These are phyloP conservation scores for Eutrema yunnanense DNA, from an alignment of 345 rosid genomes.

Conservation along the genomic window DNA sequence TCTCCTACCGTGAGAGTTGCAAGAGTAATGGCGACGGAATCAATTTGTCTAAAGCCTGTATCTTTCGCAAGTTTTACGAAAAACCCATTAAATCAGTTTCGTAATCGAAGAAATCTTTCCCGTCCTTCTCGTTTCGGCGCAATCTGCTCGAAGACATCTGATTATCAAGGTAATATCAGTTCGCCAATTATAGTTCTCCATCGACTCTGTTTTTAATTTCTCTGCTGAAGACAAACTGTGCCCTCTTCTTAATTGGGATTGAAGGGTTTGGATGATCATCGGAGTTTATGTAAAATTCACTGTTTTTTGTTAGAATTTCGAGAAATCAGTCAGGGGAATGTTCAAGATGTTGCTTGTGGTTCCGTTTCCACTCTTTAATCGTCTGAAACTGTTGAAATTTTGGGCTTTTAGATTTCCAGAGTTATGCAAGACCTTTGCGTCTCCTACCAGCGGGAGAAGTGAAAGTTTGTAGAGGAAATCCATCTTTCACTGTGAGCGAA, in stretches of 20 bases:
- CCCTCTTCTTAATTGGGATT: neutral
- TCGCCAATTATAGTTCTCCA: neutral
- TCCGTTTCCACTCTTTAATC: neutral
- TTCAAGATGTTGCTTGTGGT: neutral
- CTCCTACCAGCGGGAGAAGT: constrained; percentile 53
- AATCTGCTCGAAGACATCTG: constrained; percentile 34
- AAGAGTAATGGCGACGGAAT: constrained; percentile 26
- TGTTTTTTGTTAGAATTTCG: neutral
- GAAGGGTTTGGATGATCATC: neutral
- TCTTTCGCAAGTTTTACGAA: constrained; percentile 17
- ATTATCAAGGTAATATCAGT: constrained; percentile 37
- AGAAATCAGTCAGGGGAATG: neutral
- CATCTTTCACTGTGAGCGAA: constrained; percentile 12
- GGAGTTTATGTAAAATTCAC: neutral
- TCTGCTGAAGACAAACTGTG: neutral
- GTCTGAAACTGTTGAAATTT: neutral
- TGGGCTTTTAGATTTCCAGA: constrained; percentile 58
- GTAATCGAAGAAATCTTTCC: constrained; percentile 11
- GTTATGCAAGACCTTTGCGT: constrained; percentile 61
- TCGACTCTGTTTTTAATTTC: neutral
- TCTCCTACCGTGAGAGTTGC: neutral
- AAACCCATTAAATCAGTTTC: constrained; percentile 15
- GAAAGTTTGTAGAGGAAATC: constrained; percentile 31
- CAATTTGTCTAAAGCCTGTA: constrained; percentile 9
- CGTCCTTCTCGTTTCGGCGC: constrained; percentile 12